Conservation (phyloP, 257 asterid genomes). For the Nicotiana paniculata region DNA sequence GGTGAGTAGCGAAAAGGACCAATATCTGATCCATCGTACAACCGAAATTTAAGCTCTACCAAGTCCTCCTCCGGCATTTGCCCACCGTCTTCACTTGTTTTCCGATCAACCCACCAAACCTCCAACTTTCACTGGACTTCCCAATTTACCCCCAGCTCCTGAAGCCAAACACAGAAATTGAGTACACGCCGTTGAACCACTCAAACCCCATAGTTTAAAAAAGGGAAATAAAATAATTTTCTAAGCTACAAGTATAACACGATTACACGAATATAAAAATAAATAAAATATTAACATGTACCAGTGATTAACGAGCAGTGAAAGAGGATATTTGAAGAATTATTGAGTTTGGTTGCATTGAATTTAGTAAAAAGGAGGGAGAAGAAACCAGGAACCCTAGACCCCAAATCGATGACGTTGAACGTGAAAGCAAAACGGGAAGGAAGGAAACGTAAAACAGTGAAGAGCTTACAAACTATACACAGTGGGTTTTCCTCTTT, state of each 20-base stretch:
- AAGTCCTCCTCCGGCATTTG: slow-evolving; percentile 45
- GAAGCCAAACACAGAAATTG: not conserved
- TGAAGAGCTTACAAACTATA: not conserved
- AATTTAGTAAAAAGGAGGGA: not conserved
- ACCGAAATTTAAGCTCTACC: slow-evolving; percentile 81
- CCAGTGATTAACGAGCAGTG: not conserved
- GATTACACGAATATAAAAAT: not conserved
- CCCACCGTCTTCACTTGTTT: not conserved
- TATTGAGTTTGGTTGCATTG: not conserved
- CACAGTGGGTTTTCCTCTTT: not conserved
- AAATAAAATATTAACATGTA: not conserved
- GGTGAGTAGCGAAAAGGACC: slow-evolving; percentile 89
- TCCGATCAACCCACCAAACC: not conserved
- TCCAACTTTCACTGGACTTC: not conserved
- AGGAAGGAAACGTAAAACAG: not conserved
- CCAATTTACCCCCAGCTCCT: not conserved
- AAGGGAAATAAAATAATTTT: not conserved
- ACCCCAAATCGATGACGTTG: slow-evolving; percentile 30
- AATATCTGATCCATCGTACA: slow-evolving; percentile 92
- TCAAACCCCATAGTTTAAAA: not conserved
- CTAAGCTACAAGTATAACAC: not conserved
- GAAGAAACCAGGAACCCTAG: slow-evolving; percentile 19
- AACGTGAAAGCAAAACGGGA: not conserved
- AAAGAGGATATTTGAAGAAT: not conserved
- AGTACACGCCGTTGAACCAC: not conserved